Evolutionary conservation across 306 rosid genomes (phyloP), one percentile per base, ranked within the genome.

Genomic region (Fagus sylvatica): DNA sequence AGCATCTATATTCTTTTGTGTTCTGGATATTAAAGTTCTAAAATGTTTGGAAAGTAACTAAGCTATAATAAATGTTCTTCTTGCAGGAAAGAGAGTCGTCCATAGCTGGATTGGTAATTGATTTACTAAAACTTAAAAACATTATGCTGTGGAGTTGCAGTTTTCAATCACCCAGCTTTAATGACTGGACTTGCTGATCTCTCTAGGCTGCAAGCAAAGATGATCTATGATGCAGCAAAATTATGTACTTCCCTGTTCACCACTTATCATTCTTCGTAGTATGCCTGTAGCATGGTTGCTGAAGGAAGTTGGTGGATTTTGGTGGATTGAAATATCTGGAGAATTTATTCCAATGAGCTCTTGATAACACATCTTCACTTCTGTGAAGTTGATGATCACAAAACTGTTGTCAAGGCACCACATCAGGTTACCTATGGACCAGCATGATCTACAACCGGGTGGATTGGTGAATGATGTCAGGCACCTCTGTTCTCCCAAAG

Each of bases 401-500:
- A 67, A 36, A 64, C 42, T 36, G 65, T 49, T 53, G 53, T 10
- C 4, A 33, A 51, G 55, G 65, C 42, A 46, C 33, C 59, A 65
- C 32, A 9, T 22, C 41, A 33, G 12, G 53, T 5, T 32, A 22
- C 15, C 57, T 11, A 71, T 76, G 71, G 71, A 72, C 62, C 80
- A 11, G 51, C 77, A 36, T 39, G 69, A 64, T 54, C 28, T 65
- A 33, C 22, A 71, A 70, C 71, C 64, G 12, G 54, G 65, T 64
- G 71, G 68, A 46, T 55, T 60, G 53, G 51, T 48, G 40, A 66
- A 33, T 67, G 77, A 61, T 70, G 72, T 41, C 49, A 71, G 64
- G 66, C 46, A 51, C 17, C 60, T 10, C 22, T 46, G 53, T 72
- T 76, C 84, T 61, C 74, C 76, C 5, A 16, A 60, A 51, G 67